phyloP scores from a whole-genome alignment of 2,329 filamentous ascomycete genomes.

The Neonectria hederae region DNA sequence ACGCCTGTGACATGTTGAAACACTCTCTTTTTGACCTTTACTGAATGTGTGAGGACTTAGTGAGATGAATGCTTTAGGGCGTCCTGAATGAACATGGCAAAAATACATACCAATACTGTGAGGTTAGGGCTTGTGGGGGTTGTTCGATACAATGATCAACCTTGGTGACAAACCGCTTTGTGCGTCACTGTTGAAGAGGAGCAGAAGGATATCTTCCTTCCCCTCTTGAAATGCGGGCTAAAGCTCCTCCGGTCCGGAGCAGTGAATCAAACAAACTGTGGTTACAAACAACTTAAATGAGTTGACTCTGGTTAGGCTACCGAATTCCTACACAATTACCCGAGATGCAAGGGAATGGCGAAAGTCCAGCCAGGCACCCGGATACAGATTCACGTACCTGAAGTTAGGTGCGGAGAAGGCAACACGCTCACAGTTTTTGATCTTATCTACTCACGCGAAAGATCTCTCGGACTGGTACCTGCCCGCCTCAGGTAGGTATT shows the following conservation, averaged over 20 bases:
- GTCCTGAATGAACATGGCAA: not conserved
- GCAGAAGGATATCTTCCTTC: not conserved
- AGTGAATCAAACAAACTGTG: not conserved
- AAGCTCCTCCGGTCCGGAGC: constrained; percentile 21
- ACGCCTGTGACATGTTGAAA: constrained; percentile 1
- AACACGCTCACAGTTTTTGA: not conserved
- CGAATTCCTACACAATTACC: not conserved
- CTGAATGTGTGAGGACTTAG: not conserved
- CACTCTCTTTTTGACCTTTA: not conserved
- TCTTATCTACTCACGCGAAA: too few species aligned
- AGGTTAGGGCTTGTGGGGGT: not conserved
- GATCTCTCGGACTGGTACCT: not conserved
- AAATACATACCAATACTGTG: not conserved
- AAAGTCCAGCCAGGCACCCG: not conserved
- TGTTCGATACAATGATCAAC: too few species aligned
- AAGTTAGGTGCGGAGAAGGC: not conserved
- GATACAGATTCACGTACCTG: not conserved
- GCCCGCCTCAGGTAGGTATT: not conserved
- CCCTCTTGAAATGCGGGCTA: constrained; percentile 13
- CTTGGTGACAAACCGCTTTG: not conserved
- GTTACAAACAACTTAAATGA: not conserved
- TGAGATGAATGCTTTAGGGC: not conserved
- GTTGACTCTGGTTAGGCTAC: not conserved
- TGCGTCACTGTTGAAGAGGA: not conserved
- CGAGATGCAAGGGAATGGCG: not conserved